phyloP scores from a whole-genome alignment of 1,284 basidiomycete genomes.

The Ceratobasidium sp. region DNA sequence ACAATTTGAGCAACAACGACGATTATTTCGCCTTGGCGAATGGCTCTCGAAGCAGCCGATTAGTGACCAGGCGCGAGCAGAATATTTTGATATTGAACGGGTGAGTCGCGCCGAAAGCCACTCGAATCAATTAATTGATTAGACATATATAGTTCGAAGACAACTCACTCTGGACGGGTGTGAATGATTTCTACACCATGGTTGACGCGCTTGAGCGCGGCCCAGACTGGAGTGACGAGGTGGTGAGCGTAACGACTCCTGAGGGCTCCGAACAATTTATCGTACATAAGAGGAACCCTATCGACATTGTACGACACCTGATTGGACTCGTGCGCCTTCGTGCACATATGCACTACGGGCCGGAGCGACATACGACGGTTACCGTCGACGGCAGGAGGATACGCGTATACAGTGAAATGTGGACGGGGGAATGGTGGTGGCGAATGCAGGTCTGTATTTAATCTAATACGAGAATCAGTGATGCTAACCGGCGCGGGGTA shows the following conservation, averaged over 20 bases:
- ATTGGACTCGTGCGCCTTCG: conserved; percentile 28
- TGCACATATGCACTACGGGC: conserved; percentile 17
- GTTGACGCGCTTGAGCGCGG: conserved; percentile 52
- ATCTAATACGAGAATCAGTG: neutral
- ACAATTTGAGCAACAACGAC: too few species aligned
- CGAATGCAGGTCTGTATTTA: conserved; percentile 18
- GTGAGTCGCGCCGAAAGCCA: neutral
- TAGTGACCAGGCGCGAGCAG: neutral
- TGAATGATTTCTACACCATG: neutral
- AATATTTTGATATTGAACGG: neutral
- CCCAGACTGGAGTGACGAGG: conserved; percentile 51
- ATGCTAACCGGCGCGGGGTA: neutral
- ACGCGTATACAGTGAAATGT: conserved; percentile 36
- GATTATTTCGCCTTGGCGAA: neutral
- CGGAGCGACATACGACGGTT: neutral
- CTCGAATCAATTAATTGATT: neutral
- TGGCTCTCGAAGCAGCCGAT: neutral
- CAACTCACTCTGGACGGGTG: conserved; percentile 33
- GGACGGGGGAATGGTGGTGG: conserved; percentile 46
- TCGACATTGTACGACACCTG: conserved; percentile 55
- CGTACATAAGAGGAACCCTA: conserved; percentile 55
- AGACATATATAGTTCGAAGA: neutral
- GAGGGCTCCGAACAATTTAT: conserved; percentile 52
- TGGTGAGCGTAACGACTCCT: conserved; percentile 52
- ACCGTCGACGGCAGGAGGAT: neutral